These are phyloP conservation scores for Solanum tarapatanum DNA, from an alignment of 257 asterid genomes.

Conservation along the genomic window DNA sequence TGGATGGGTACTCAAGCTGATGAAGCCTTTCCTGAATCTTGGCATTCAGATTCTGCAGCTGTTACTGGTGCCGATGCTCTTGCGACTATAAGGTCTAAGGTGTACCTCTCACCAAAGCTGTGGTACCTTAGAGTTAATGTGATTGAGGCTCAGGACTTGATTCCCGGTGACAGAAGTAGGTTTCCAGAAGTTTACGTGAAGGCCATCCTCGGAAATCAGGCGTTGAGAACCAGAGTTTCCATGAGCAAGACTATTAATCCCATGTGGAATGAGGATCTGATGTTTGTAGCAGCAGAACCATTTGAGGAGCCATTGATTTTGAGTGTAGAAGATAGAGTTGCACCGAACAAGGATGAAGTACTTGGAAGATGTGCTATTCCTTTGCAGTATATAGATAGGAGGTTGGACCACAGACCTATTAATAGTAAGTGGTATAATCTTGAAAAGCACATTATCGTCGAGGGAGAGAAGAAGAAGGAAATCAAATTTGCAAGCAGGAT, in stretches of 20 bases:
- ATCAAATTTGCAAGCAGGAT: conserved; percentile 57
- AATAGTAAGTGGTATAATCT: conserved; percentile 59
- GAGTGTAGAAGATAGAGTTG: conserved; percentile 63
- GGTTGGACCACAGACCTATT: conserved; percentile 47
- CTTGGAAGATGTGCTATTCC: conserved; percentile 52
- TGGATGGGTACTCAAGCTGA: conserved; percentile 87
- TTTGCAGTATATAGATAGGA: conserved; percentile 39
- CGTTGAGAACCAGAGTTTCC: conserved; percentile 41
- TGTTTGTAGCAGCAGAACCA: conserved; percentile 74
- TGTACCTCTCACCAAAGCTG: conserved; percentile 60
- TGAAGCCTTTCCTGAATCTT: conserved; percentile 66
- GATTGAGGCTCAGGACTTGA: conserved; percentile 63
- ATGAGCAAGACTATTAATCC: conserved; percentile 51
- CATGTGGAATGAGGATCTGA: conserved; percentile 74
- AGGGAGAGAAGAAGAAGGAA: conserved; percentile 56
- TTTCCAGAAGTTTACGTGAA: conserved; percentile 59
- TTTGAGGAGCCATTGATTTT: conserved; percentile 56
- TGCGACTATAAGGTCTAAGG: conserved; percentile 46
- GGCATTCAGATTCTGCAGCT: conserved; percentile 61
- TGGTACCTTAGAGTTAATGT: conserved; percentile 69
- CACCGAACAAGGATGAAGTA: conserved; percentile 54
- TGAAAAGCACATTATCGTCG: conserved; percentile 37
- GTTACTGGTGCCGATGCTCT: conserved; percentile 54
- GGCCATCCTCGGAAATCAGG: conserved; percentile 57
- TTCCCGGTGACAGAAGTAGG: conserved; percentile 39